Conservation (phyloP, 1,284 basidiomycete genomes). For the Ganoderma multipileum region DNA sequence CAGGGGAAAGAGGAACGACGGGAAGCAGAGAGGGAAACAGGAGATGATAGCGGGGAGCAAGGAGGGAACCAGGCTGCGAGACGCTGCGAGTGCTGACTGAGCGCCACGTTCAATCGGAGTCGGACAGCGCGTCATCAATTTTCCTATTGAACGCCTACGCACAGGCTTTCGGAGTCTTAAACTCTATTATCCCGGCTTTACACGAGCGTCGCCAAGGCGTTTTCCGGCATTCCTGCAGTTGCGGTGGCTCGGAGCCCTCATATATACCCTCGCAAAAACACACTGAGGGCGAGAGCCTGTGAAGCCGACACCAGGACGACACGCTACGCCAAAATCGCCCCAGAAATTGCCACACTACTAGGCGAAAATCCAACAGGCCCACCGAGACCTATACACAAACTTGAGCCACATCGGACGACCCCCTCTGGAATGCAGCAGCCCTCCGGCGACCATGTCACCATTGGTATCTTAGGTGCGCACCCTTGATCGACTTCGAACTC, state of each 20-base stretch:
- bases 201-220: not conserved
- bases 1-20: not conserved
- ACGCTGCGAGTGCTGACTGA: slow-evolving; percentile 4
- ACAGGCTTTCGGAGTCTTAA: not conserved
- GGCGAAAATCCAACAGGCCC: not conserved
- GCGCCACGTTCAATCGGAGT: slow-evolving; percentile 20
- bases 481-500: not conserved
- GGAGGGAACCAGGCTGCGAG: slow-evolving; percentile 1
- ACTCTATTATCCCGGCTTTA: not conserved
- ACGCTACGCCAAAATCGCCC: not conserved
- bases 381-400: slow-evolving; percentile 16
- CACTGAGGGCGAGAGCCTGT: not conserved
- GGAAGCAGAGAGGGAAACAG: slow-evolving; percentile 6
- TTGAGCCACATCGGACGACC: slow-evolving; percentile 18
- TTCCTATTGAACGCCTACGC: not conserved
- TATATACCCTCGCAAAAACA: slow-evolving; percentile 4
- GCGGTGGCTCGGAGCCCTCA: not conserved
- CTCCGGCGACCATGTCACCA: slow-evolving; percentile 32
- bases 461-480: slow-evolving; percentile 46
- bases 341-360: not conserved
- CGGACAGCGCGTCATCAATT: not conserved
- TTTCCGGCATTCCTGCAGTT: not conserved
- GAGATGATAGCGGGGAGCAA: slow-evolving; percentile 24
- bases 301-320: not conserved
- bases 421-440: slow-evolving; percentile 22